These are phyloP conservation scores for Cytospora piceae DNA, from an alignment of 2,329 filamentous ascomycete species.

Conservation along the genomic window DNA sequence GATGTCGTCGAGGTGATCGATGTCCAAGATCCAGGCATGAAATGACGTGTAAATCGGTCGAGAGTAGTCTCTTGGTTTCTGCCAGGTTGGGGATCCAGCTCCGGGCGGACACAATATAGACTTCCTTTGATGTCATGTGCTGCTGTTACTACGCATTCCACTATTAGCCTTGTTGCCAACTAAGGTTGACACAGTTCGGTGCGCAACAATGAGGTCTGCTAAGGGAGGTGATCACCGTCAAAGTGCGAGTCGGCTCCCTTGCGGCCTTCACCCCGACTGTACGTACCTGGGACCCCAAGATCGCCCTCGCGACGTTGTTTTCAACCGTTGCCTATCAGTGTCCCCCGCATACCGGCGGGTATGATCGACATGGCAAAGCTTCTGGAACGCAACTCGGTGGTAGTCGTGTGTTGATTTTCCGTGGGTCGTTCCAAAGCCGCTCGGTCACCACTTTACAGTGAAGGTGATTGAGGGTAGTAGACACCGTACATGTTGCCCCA, in stretches of 20 bases:
- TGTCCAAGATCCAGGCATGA: slow-evolving; percentile 7
- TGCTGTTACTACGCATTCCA: slow-evolving; percentile 4
- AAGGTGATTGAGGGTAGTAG: slow-evolving; percentile 41
- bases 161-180: slow-evolving; percentile 3
- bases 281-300: slow-evolving; percentile 5
- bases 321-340: slow-evolving; percentile 15
- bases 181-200: slow-evolving; percentile 12
- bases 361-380: slow-evolving; percentile 18
- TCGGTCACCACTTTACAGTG: slow-evolving; percentile 25
- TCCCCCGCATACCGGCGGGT: slow-evolving; percentile 15
- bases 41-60: slow-evolving; percentile 22
- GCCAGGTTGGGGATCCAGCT: slow-evolving; percentile 9
- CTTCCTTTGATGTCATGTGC: slow-evolving; percentile 5
- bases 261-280: slow-evolving; percentile 14
- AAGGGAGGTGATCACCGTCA: slow-evolving; percentile 14
- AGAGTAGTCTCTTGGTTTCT: slow-evolving; percentile 5
- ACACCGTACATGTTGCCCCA: slow-evolving; percentile 43
- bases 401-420: slow-evolving; percentile 12
- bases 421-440: slow-evolving; percentile 12
- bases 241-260: slow-evolving; percentile 8
- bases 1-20: slow-evolving; percentile 16
- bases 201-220: slow-evolving; percentile 23
- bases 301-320: slow-evolving; percentile 6
- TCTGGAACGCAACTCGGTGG: slow-evolving; percentile 13
- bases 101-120: slow-evolving; percentile 4